Evolutionary conservation across 495 filamentous ascomycete species (phyloP), one percentile per base, ranked within the genome.

Genomic region (Cercophora scortea): DNA sequence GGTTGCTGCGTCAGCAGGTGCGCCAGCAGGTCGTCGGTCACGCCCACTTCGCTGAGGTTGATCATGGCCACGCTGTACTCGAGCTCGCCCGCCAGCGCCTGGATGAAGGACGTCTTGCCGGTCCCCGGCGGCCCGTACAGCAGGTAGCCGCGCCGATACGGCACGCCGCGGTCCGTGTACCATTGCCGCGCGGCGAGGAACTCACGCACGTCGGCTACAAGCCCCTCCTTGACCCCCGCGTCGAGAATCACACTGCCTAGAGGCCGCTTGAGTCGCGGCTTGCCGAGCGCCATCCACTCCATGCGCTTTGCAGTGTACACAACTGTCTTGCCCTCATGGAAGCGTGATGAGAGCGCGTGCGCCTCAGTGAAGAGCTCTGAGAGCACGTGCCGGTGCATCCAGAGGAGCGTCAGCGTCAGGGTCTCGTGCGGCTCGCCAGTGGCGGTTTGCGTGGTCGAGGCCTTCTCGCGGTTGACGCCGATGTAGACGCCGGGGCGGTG

Each of bases 61-160:
- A 98, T 73, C 65, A 96, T 88, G 42, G 91, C 89, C 58, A 98
- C 93, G 58, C 89, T 88, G 68, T 95, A 97, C 61, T 97, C 88
- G 48, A 98, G 69, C 54, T 91, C 83, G 11, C 90, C 94, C 1
- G 93, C 93, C 32, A 98, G 72, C 3, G 94, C 91, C 70, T 96
- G 91, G 46, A 97, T 94, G 65, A 98, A 97, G 2, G 88, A 94
- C 58, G 85, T 96, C 68, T 98, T 98, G 17, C 93, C 93, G 13
- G 88, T 94, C 2, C 93, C 93, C 0, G 93, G 94, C 3, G 92
- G 91, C 0, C 93, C 93, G 62, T 96, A 91, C 5, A 98, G 79
- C 39, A 98, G 77, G 67, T 97, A 98, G 1, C 93, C 93, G 17
- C 93, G 78, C 34, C 93, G 83, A 55, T 97, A 98, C 1, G 93